Percentiles rank a stretch among this genome's conserved stretches.
Evolutionary conservation across 2,329 filamentous ascomycete genomes (phyloP).

Genomic region (Diaporthe ilicicola): DNA sequence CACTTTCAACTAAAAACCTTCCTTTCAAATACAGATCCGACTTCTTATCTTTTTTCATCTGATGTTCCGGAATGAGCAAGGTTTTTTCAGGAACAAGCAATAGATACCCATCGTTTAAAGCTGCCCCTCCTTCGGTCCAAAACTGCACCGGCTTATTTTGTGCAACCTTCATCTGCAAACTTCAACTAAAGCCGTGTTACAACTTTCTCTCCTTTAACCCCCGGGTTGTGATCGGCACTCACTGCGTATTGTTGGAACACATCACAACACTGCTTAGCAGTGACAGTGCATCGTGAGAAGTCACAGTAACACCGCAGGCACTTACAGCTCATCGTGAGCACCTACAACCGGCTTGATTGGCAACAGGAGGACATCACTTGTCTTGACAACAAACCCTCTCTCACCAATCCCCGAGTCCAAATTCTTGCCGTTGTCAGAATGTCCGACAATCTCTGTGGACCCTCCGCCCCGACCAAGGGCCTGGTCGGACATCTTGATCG

Average conservation of each 20-base stretch:
- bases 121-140: not conserved
- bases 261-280: not conserved
- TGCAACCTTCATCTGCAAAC: not conserved
- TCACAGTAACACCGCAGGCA: too few species aligned
- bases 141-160: not conserved
- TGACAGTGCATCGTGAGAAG: not conserved
- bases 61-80: not conserved
- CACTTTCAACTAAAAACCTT: not conserved
- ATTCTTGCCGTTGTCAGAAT: slow-evolving; percentile 41
- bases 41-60: not conserved
- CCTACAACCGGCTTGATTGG: not conserved
- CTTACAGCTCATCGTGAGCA: not conserved
- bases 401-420: slow-evolving; percentile 13
- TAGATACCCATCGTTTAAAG: not conserved
- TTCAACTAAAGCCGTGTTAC: not conserved
- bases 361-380: not conserved
- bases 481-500: slow-evolving; percentile 75
- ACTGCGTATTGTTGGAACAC: not conserved
- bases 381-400: not conserved
- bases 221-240: not conserved
- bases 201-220: not conserved
- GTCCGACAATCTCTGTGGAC: slow-evolving; percentile 68
- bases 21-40: not conserved
- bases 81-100: not conserved
- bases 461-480: slow-evolving; percentile 78